Percentiles rank a stretch among this genome's conserved stretches.
Evolutionary conservation across 2,329 filamentous ascomycete species (phyloP).

Genomic region (Domatiomyces globalis): DNA sequence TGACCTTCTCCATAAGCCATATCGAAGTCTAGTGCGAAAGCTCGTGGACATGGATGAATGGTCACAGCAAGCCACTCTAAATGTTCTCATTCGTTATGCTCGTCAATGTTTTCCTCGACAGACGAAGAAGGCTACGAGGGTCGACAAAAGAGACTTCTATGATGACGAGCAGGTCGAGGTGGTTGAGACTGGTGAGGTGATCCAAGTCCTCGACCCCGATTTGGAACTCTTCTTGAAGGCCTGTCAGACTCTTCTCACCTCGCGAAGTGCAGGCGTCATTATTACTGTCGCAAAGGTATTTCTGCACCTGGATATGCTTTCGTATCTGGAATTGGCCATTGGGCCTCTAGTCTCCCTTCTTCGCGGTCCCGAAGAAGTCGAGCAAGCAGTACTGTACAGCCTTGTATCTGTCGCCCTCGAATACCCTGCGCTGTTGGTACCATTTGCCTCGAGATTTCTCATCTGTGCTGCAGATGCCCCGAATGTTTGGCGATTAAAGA

Average conservation of each 20-base stretch:
- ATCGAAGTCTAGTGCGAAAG: conserved; percentile 71
- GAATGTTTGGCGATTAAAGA: conserved; percentile 77
- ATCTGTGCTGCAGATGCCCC: conserved; percentile 65
- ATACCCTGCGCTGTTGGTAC: conserved; percentile 66
- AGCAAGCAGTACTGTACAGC: conserved; percentile 82
- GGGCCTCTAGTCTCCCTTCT: conserved; percentile 78
- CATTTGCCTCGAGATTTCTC: conserved; percentile 79
- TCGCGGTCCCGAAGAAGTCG: conserved; percentile 70
- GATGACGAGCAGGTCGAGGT: conserved; percentile 47
- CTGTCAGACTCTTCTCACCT: conserved; percentile 75
- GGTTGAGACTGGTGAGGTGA: conserved; percentile 35
- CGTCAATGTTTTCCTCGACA: conserved; percentile 72
- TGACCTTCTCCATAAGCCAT: conserved; percentile 82
- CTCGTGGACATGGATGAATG: conserved; percentile 98
- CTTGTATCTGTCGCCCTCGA: conserved; percentile 81
- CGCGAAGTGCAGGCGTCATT: conserved; percentile 83
- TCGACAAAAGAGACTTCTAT: conserved; percentile 61
- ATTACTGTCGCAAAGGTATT: conserved; percentile 77
- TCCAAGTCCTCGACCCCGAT: conserved; percentile 60
- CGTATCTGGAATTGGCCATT: conserved; percentile 60
- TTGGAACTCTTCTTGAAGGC: conserved; percentile 65
- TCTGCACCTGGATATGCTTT: conserved; percentile 64
- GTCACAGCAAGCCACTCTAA: conserved; percentile 75
- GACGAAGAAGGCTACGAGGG: conserved; percentile 44
- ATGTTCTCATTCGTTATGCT: conserved; percentile 70